These are phyloP conservation scores for Sclerotinia trifoliorum DNA, from an alignment of 2,329 filamentous ascomycete genomes.

Conservation along the genomic window DNA sequence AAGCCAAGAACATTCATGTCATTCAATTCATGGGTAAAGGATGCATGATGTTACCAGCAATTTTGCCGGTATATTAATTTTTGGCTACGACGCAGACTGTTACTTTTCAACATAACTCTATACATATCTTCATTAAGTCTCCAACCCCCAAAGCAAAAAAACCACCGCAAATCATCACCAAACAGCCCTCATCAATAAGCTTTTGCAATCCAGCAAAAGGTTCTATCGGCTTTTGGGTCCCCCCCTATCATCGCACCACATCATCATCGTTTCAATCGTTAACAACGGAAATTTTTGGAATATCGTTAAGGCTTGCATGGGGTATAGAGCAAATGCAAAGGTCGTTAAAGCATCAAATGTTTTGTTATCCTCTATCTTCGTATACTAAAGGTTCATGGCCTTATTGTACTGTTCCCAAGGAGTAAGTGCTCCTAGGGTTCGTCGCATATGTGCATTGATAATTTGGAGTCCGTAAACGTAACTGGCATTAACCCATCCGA, in stretches of 20 bases:
- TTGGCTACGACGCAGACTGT: not conserved
- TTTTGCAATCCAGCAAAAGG: not conserved
- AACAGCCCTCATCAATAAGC: not conserved
- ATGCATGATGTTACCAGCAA: not conserved
- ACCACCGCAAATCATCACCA: not conserved
- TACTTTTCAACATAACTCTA: not conserved
- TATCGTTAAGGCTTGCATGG: not conserved
- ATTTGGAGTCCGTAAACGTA: constrained; percentile 92
- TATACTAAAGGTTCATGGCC: constrained; percentile 24
- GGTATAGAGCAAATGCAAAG: constrained; percentile 19
- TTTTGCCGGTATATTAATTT: constrained; percentile 15
- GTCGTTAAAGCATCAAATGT: constrained; percentile 8
- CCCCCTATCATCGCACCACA: not conserved
- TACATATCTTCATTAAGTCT: not conserved
- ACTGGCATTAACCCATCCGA: constrained; percentile 98
- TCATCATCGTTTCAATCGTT: not conserved
- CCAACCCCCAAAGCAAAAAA: not conserved
- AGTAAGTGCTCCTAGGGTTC: constrained; percentile 83
- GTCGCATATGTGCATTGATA: constrained; percentile 82
- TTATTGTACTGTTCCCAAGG: constrained; percentile 50
- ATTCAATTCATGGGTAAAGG: not conserved
- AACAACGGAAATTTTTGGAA: not conserved
- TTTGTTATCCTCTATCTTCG: not conserved
- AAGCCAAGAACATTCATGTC: not conserved
- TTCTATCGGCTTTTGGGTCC: not conserved